Evolutionary conservation across 139 green algal species (phyloP).

Genomic region (Auxenochlorella protothecoides): DNA sequence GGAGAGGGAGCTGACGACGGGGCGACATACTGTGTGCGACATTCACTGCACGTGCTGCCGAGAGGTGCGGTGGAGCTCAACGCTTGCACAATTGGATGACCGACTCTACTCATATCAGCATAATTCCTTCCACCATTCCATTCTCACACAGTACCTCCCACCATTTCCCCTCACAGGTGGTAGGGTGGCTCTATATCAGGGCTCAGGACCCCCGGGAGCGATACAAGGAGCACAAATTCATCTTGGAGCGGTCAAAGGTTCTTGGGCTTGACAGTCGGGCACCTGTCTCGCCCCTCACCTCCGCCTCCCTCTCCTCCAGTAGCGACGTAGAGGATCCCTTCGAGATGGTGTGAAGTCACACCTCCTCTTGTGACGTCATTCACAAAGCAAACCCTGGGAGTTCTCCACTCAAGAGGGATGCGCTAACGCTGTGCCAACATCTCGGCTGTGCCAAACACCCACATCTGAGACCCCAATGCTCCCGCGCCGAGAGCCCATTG

Average conservation of each 20-base stretch:
- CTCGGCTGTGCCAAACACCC: too few relatives aligned
- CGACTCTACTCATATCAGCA: not conserved
- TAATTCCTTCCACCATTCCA: not conserved
- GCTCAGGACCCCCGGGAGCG: not conserved
- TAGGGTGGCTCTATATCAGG: not conserved
- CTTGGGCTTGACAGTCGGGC: too few relatives aligned
- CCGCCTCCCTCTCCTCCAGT: too few relatives aligned
- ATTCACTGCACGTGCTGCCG: conserved; percentile 5
- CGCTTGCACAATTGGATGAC: not conserved
- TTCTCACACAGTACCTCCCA: not conserved
- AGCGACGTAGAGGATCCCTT: too few relatives aligned
- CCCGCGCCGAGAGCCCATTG: too few relatives aligned
- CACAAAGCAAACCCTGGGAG: too few relatives aligned
- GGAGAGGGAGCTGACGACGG: conserved; percentile 11
- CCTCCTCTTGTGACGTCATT: too few relatives aligned
- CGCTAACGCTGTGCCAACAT: too few relatives aligned
- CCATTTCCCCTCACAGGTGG: not conserved
- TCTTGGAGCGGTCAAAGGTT: not conserved
- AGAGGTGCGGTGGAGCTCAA: conserved; percentile 3
- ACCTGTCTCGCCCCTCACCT: too few relatives aligned
- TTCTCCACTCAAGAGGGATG: too few relatives aligned
- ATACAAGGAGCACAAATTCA: not conserved
- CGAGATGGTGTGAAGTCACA: too few relatives aligned
- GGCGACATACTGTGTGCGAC: conserved; percentile 5
- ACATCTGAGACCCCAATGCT: too few relatives aligned